These are phyloP conservation scores for Penicillium sp. DNA, from an alignment of 2,329 filamentous ascomycete genomes.

Conservation along the genomic window DNA sequence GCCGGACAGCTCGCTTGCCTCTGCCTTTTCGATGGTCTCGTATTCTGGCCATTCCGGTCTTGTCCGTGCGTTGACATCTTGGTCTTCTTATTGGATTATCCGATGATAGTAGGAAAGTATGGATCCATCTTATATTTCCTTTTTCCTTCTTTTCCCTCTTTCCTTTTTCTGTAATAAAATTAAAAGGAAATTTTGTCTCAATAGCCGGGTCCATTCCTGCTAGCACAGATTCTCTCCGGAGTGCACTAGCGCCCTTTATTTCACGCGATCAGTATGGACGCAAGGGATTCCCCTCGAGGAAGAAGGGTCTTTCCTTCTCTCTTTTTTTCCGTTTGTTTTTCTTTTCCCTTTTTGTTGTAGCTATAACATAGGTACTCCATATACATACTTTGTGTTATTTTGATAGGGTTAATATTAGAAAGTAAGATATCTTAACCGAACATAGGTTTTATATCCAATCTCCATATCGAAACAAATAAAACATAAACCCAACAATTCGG, in stretches of 20 bases:
- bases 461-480: not conserved
- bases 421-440: not conserved
- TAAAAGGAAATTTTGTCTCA: not conserved
- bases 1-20: slow-evolving; percentile 15
- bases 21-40: slow-evolving; percentile 13
- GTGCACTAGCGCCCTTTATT: slow-evolving; percentile 6
- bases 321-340: not conserved
- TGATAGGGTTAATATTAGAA: not conserved
- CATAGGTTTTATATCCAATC: not conserved
- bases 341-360: too few relatives aligned
- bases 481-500: not conserved
- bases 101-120: slow-evolving; percentile 2
- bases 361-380: not conserved
- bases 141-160: not conserved
- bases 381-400: not conserved
- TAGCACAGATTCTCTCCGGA: slow-evolving; percentile 10
- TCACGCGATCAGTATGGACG: slow-evolving; percentile 4
- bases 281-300: slow-evolving; percentile 2
- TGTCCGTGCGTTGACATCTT: slow-evolving; percentile 14
- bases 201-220: slow-evolving; percentile 6
- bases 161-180: not conserved
- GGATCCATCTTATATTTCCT: slow-evolving; percentile 1
- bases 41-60: slow-evolving; percentile 18
- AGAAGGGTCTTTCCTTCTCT: slow-evolving; percentile 1
- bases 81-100: slow-evolving; percentile 12